Evolutionary conservation across 2,329 filamentous ascomycete species (phyloP).

Genomic region (Penicillium sp.): DNA sequence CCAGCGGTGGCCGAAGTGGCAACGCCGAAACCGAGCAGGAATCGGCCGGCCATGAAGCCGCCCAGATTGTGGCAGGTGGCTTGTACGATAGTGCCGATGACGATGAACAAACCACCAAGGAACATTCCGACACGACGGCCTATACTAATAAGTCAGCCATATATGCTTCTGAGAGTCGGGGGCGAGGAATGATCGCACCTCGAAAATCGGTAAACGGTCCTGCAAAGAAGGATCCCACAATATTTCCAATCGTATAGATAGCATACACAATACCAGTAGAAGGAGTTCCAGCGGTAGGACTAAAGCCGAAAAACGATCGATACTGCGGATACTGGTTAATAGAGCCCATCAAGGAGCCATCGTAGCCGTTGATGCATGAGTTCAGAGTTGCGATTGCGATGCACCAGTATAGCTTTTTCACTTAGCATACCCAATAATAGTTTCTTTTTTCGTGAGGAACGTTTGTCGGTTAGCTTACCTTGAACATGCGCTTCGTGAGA

Average conservation of each 20-base stretch:
- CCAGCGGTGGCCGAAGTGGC: conserved; percentile 24
- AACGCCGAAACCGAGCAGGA: conserved; percentile 30
- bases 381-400: conserved; percentile 43
- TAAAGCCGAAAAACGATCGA: conserved; percentile 41
- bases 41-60: conserved; percentile 29
- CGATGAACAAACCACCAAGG: conserved; percentile 23
- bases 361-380: conserved; percentile 47
- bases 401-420: conserved; percentile 36
- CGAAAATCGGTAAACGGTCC: conserved; percentile 42
- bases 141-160: background rate
- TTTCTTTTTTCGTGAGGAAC: background rate
- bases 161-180: background rate
- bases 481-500: conserved; percentile 42
- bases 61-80: conserved; percentile 22
- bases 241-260: conserved; percentile 48
- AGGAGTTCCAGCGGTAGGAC: conserved; percentile 35
- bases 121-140: conserved; percentile 28
- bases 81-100: conserved; percentile 26
- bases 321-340: conserved; percentile 48
- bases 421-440: no score
- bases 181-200: conserved; percentile 18
- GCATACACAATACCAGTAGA: conserved; percentile 47
- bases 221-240: conserved; percentile 41
- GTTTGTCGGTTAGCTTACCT: conserved; percentile 25
- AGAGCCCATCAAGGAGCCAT: conserved; percentile 48